Conservation (phyloP, 2,329 filamentous ascomycete genomes). For the Herpotrichia juniperi region DNA sequence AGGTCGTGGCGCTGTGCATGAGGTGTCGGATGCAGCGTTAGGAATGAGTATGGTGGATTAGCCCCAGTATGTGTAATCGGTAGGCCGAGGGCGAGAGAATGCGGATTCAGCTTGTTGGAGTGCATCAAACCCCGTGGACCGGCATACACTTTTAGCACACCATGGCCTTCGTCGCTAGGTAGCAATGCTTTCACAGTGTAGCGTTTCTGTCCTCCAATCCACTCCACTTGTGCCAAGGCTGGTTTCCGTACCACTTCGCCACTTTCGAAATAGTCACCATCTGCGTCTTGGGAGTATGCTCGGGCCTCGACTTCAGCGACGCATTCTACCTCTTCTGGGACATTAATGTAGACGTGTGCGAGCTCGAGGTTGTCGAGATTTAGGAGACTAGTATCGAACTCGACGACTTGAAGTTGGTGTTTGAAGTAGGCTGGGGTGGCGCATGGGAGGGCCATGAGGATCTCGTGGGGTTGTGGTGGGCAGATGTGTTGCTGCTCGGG, state of each 20-base stretch:
- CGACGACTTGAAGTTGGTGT: slow-evolving; percentile 76
- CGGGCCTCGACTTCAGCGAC: slow-evolving; percentile 90
- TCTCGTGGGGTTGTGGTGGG: slow-evolving; percentile 83
- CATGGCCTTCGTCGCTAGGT: slow-evolving; percentile 89
- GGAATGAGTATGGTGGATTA: slow-evolving; percentile 93
- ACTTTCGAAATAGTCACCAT: slow-evolving; percentile 93
- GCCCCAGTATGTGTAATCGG: slow-evolving; percentile 89
- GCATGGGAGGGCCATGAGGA: slow-evolving; percentile 84
- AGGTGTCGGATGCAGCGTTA: slow-evolving; percentile 90
- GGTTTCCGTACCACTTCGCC: slow-evolving; percentile 86
- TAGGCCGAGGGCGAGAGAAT: slow-evolving; percentile 86
- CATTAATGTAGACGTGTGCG: slow-evolving; percentile 85
- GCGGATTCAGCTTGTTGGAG: slow-evolving; percentile 93
- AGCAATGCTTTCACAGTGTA: slow-evolving; percentile 93
- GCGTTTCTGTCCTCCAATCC: slow-evolving; percentile 84
- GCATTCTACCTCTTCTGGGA: slow-evolving; percentile 88
- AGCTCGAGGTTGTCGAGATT: slow-evolving; percentile 92
- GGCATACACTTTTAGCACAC: slow-evolving; percentile 87
- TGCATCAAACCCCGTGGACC: slow-evolving; percentile 97
- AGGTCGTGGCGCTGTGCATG: slow-evolving; percentile 97
- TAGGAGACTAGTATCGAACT: slow-evolving; percentile 87
- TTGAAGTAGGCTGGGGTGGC: slow-evolving; percentile 89
- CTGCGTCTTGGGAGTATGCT: slow-evolving; percentile 77
- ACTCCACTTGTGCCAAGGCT: slow-evolving; percentile 88
- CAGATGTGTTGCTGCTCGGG: slow-evolving; percentile 92